These are phyloP conservation scores for Neurospora pannonica DNA, from an alignment of 495 filamentous ascomycete species.

Conservation along the genomic window DNA sequence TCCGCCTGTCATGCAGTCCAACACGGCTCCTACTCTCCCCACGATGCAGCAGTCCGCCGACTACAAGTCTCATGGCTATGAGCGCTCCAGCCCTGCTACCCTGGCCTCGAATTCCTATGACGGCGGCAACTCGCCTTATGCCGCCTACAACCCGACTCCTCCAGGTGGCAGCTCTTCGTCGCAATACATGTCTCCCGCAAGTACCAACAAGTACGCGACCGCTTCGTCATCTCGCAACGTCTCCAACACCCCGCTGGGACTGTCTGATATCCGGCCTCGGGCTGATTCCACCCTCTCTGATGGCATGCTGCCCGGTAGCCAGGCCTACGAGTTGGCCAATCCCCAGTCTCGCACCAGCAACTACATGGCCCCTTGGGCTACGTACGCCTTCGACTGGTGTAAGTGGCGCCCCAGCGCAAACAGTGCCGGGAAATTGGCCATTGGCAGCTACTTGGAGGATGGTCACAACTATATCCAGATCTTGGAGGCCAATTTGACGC, in stretches of 20 bases:
- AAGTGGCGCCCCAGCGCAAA: conserved; percentile 84
- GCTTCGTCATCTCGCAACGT: conserved; percentile 63
- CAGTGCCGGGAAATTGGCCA: conserved; percentile 80
- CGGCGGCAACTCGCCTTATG: conserved; percentile 45
- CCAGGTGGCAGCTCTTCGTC: conserved; percentile 44
- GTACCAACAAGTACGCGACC: conserved; percentile 46
- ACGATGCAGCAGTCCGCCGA: conserved; percentile 62
- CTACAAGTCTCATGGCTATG: conserved; percentile 55
- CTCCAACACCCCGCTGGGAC: conserved; percentile 75
- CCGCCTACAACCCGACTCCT: conserved; percentile 56
- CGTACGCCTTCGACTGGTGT: conserved; percentile 98
- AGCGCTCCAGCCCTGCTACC: conserved; percentile 72
- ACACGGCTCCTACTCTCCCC: conserved; percentile 63
- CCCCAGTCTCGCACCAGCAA: conserved; percentile 54
- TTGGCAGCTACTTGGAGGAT: conserved; percentile 95
- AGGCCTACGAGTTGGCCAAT: conserved; percentile 44
- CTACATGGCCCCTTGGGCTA: conserved; percentile 89
- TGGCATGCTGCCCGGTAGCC: conserved; percentile 38
- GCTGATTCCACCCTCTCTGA: conserved; percentile 70
- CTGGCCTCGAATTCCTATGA: conserved; percentile 34
- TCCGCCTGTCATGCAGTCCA: conserved; percentile 56
- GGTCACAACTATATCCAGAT: conserved; percentile 99
- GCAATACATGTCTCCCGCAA: conserved; percentile 61
- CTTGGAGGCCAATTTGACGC: conserved; percentile 69
- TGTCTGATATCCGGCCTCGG: conserved; percentile 80